phyloP scores from a whole-genome alignment of 192 early-diverging fungal species.

The Geosiphon pyriformis region DNA sequence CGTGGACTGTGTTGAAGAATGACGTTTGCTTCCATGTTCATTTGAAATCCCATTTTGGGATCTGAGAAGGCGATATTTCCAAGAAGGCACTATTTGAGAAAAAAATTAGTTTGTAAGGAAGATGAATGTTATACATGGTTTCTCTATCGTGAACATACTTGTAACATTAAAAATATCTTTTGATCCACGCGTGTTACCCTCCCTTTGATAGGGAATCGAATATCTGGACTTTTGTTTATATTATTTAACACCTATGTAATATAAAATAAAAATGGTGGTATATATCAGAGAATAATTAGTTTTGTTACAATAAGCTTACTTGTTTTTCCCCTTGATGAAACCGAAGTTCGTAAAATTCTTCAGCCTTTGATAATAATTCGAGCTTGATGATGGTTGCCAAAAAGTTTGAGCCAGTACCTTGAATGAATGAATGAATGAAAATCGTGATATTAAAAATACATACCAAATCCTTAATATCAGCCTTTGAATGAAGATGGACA shows the following conservation, averaged over 20 bases:
- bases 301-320: conserved; percentile 10
- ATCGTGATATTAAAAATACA: too few species aligned
- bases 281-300: neutral
- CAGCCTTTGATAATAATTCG: conserved; percentile 24
- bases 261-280: neutral
- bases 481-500: neutral
- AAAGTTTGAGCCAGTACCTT: too few species aligned
- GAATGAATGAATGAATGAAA: too few species aligned
- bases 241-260: conserved; percentile 22
- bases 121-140: neutral
- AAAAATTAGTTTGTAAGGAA: neutral
- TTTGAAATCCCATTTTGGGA: conserved; percentile 17
- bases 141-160: conserved; percentile 27
- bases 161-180: conserved; percentile 29
- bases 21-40: conserved; percentile 17
- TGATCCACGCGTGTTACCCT: conserved; percentile 23
- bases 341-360: conserved; percentile 23
- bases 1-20: conserved; percentile 29
- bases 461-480: too few species aligned
- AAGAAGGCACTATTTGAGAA: conserved; percentile 26
- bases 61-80: conserved; percentile 28
- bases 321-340: conserved; percentile 29
- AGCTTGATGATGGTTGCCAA: conserved; percentile 20
- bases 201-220: conserved; percentile 27
- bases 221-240: conserved; percentile 30